A percentile compares a stretch with the other conserved stretches of the same genome.
These are phyloP conservation scores for Kuraishia piskuri DNA, from an alignment of 805 yeast species.

Conservation along the genomic window DNA sequence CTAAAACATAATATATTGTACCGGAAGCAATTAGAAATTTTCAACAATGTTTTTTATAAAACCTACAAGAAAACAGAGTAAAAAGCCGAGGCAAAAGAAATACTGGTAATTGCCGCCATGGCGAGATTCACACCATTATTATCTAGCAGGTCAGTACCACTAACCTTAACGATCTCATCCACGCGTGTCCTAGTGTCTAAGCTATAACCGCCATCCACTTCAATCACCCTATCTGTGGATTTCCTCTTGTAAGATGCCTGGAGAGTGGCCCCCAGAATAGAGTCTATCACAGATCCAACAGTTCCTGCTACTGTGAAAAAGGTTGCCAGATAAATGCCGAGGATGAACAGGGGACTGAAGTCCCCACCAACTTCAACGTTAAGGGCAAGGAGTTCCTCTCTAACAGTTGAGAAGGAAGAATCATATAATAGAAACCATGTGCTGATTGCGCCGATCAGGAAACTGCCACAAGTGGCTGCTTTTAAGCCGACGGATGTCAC, in stretches of 20 bases:
- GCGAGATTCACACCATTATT: constrained; percentile 6
- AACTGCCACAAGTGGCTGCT: constrained; percentile 7
- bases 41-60: too few relatives aligned
- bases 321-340: background rate
- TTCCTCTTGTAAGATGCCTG: constrained; percentile 6
- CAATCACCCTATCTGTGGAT: constrained; percentile 3
- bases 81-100: background rate
- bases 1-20: too few relatives aligned
- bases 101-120: constrained; percentile 13
- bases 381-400: background rate
- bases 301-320: constrained; percentile 7
- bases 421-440: constrained; percentile 1
- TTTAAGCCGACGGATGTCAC: constrained; percentile 6
- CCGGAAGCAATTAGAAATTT: too few relatives aligned
- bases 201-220: constrained; percentile 7
- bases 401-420: background rate
- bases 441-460: constrained; percentile 3
- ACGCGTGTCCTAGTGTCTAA: background rate
- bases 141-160: constrained; percentile 5
- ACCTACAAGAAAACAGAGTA: too few relatives aligned
- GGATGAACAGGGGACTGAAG: background rate
- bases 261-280: constrained; percentile 7
- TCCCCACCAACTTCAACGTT: background rate
- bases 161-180: background rate
- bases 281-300: constrained; percentile 8